Percentiles rank a stretch among this genome's conserved stretches.
These are phyloP conservation scores for Fusarium concolor DNA, from an alignment of 2,329 filamentous ascomycete species.

Conservation along the genomic window DNA sequence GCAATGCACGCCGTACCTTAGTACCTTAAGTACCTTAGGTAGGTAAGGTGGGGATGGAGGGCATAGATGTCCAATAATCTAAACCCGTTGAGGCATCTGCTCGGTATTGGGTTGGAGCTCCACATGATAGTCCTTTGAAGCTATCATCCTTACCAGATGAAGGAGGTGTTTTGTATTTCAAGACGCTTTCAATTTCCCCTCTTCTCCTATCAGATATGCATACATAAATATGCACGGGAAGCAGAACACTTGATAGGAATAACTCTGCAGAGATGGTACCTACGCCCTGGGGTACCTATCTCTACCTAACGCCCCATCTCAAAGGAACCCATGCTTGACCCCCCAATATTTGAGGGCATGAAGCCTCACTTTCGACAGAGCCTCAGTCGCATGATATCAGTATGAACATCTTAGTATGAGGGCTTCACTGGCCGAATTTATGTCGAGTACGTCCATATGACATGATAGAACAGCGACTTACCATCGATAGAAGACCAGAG, in stretches of 20 bases:
- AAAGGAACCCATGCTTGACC: not conserved
- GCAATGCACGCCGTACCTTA: constrained; percentile 12
- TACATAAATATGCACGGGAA: not conserved
- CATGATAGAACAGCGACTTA: not conserved
- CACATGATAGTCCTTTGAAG: not conserved
- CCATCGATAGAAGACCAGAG: not conserved
- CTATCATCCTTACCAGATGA: constrained; percentile 11
- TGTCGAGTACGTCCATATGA: not conserved
- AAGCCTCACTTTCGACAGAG: constrained; percentile 5
- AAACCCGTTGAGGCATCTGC: constrained; percentile 30
- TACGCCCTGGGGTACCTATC: no score
- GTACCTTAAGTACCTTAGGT: not conserved
- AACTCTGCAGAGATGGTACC: not conserved
- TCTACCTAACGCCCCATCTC: not conserved
- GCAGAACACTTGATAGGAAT: not conserved
- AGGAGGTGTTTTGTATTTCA: constrained; percentile 6
- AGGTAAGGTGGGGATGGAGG: constrained; percentile 1
- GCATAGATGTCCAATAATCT: constrained; percentile 2
- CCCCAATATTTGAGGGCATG: not conserved
- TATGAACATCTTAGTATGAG: not conserved
- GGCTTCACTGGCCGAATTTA: not conserved
- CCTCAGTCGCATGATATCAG: not conserved
- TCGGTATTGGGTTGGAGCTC: constrained; percentile 29
- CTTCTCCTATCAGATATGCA: not conserved
- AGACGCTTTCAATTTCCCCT: not conserved